Base-by-base conservation (phyloP, 768 basidiomycete genomes). In the Lactarius hatsudake region DNA sequence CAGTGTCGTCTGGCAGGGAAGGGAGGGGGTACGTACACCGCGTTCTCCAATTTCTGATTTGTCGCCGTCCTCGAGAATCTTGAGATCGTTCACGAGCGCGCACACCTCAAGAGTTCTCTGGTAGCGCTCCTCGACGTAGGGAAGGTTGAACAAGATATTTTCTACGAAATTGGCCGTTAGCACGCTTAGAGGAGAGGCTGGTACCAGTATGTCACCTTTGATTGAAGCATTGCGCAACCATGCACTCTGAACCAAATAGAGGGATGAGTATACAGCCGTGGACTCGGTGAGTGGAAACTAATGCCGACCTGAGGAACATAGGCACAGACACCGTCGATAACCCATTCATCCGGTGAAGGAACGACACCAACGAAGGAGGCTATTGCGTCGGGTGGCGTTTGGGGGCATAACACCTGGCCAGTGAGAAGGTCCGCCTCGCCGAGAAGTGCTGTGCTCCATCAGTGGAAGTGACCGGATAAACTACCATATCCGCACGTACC, bases 1-100 rank as follows among this genome's bases (percentile, higher is more conserved):
- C 42, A 59, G 38, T 28, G 30, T 32, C n/a, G 28, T 23, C 1
- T 42, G 7, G 45, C 28, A 15, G 18, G 18, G 0, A 51, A 30
- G 18, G 53, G 51, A 36, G 43, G 56, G 20, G 38, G 59, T 0
- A 61, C 51, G 76, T 73, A 91, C 91, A 28, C 92, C 92, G 38
- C 90, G 87, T 79, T 94, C 92, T 23, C 92, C 92, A 63, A 94
- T 93, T 76, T 94, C 93, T 0, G 91, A 87, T 70, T 91, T 87
- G 70, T 94, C 93, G 1, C 93, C 91, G 71, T 94, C 93, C 73
- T 94, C 93, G 18, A 95, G 79, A 63, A 94, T 93, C 59, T 87
- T 84, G 40, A 95, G 80, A 73, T 95, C 93, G 63, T 81, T 84
- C 26, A 88, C 78, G 28, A 95, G 80, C 1, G 92, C 91, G 66